A percentile compares a stretch with the other conserved stretches of the same genome.
These are phyloP conservation scores for Moesziomyces antarcticus DNA, from an alignment of 1,284 basidiomycete genomes.

Conservation along the genomic window DNA sequence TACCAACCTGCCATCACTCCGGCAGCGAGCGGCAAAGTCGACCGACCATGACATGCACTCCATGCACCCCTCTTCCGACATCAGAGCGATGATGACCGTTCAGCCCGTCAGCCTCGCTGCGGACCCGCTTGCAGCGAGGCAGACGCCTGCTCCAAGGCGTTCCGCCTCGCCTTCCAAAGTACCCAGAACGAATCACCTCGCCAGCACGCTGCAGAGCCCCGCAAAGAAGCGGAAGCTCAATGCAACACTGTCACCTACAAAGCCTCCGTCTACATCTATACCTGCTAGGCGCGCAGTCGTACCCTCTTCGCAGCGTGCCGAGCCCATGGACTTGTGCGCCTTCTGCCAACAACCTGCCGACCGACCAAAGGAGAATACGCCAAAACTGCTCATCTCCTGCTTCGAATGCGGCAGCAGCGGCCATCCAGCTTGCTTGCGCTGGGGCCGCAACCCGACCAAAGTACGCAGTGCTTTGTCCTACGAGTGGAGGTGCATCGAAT, in stretches of 20 bases:
- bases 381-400: conserved; percentile 64
- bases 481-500: conserved; percentile 89
- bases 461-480: conserved; percentile 73
- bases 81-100: conserved; percentile 45
- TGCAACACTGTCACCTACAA: conserved; percentile 7
- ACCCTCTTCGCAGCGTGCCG: conserved; percentile 9
- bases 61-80: conserved; percentile 19
- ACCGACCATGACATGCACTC: conserved; percentile 40
- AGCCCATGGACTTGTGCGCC: conserved; percentile 58
- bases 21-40: conserved; percentile 9
- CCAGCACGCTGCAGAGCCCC: conserved; percentile 8
- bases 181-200: conserved; percentile 7
- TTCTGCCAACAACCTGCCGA: conserved; percentile 60
- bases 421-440: conserved; percentile 66
- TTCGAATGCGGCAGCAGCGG: conserved; percentile 67
- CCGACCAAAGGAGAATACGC: conserved; percentile 34
- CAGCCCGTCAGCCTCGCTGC: conserved; percentile 28
- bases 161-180: conserved; percentile 33
- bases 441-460: conserved; percentile 69
- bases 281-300: background rate
- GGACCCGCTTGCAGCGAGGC: conserved; percentile 8
- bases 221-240: conserved; percentile 41
- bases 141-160: conserved; percentile 10
- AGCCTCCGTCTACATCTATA: background rate
- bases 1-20: background rate